Evolutionary conservation across 768 basidiomycete genomes (phyloP), one percentile per base, ranked within the genome.

Genomic region (Tubosaeta sp.): DNA sequence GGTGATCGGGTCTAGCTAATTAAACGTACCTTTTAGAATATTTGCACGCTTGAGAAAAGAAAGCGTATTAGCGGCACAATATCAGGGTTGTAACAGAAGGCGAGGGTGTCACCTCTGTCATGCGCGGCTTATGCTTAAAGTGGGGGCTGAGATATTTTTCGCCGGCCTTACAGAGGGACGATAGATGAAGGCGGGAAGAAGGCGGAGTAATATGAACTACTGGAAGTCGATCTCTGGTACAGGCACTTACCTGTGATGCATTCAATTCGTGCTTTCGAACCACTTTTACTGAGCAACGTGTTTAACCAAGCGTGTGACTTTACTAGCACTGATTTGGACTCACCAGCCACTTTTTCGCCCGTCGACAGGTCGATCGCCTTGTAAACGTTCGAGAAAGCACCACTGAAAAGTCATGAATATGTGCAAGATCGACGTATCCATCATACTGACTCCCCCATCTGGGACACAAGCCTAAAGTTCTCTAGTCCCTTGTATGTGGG

Each of bases 331-430:
- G 10, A 34, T 45, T 22, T 6, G 35, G 42, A 32, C 79, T 59
- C 67, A 86, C 94, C 86, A 58, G 95, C 95, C 41, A 94, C 86
- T 68, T 84, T 87, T 63, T 84, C 79, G 38, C 85, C 84, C 11
- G 84, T 86, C 34, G 76, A 73, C 44, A 82, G 76, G 66, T 97
- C 89, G 50, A 87, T 61, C 13, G 93, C 95, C 67, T 90, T 91
- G 79, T 95, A 99, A 9, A 99, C 95, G 65, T 97, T 92, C n/a
- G 95, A 97, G 69, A 99, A 99, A 39, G 95, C 95, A 54, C 95
- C 95, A 62, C 85, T 91, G 62, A 31, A 54, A 69, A 51, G 35
- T 53, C 49, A 38, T 37, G 39, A 62, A 68, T 45, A 54, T 50
- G 52, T 34, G 7, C 33, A 43, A 43, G 51, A 46, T 50, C 51